These are phyloP conservation scores for Penicillium sp. DNA, from an alignment of 2,329 filamentous ascomycete species.

Conservation along the genomic window DNA sequence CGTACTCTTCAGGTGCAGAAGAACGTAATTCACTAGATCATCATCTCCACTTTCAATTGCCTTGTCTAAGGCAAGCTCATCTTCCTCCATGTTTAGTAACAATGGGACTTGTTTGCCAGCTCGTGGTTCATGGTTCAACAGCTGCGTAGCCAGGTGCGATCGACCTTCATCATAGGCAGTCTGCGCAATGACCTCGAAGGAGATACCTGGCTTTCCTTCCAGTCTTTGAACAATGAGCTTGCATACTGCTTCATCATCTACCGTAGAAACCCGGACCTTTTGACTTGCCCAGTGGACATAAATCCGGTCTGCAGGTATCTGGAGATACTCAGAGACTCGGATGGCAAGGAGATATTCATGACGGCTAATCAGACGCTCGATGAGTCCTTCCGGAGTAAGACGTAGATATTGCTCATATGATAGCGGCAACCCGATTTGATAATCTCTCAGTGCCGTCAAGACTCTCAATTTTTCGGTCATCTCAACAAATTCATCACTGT, in stretches of 20 bases:
- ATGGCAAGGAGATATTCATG: slow-evolving; percentile 90
- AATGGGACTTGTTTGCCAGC: slow-evolving; percentile 95
- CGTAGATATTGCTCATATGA: slow-evolving; percentile 94
- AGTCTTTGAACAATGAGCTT: slow-evolving; percentile 82
- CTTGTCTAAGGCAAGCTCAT: slow-evolving; percentile 92
- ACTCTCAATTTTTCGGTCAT: slow-evolving; percentile 95
- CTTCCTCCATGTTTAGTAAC: slow-evolving; percentile 91
- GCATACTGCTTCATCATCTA: slow-evolving; percentile 86
- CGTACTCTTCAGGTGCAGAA: slow-evolving; percentile 86
- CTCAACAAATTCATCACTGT: slow-evolving; percentile 97
- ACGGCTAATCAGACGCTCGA: slow-evolving; percentile 80
- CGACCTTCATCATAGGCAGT: slow-evolving; percentile 94
- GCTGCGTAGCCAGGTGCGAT: slow-evolving; percentile 79
- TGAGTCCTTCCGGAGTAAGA: slow-evolving; percentile 83
- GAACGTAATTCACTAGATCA: slow-evolving; percentile 85
- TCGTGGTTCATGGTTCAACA: slow-evolving; percentile 90
- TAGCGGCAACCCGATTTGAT: slow-evolving; percentile 83
- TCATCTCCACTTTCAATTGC: slow-evolving; percentile 94
- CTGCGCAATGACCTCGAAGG: slow-evolving; percentile 89
- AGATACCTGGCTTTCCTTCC: slow-evolving; percentile 85
- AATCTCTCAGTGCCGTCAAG: slow-evolving; percentile 87
- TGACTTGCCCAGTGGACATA: slow-evolving; percentile 97
- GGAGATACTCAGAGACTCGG: slow-evolving; percentile 82
- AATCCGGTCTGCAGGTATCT: slow-evolving; percentile 81
- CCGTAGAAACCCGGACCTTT: slow-evolving; percentile 82